These are phyloP conservation scores for Silene uniflora DNA, from an alignment of 148 eudicot species.

Conservation along the genomic window DNA sequence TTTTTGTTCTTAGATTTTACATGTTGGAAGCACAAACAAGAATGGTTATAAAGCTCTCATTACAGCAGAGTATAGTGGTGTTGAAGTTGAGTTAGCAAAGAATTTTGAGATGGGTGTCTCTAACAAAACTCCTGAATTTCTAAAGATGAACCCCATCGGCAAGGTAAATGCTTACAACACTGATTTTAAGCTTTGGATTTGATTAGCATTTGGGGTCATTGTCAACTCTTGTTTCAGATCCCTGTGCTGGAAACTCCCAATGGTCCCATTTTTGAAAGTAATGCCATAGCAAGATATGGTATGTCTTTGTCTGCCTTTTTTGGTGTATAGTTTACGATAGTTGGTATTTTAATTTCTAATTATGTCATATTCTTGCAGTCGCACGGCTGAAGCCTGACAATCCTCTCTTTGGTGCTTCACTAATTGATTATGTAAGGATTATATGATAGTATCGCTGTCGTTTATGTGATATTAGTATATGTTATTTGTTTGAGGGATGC, in stretches of 20 bases:
- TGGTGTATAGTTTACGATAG: conserved; percentile 20
- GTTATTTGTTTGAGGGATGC: background rate
- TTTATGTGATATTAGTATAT: background rate
- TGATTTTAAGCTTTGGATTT: background rate
- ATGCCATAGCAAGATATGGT: conserved; percentile 79
- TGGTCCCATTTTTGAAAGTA: conserved; percentile 59
- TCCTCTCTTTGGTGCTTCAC: conserved; percentile 48
- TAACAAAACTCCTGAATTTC: conserved; percentile 64
- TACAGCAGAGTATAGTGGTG: conserved; percentile 63
- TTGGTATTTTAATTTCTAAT: conserved; percentile 12
- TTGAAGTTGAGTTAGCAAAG: conserved; percentile 45
- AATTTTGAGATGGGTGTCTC: conserved; percentile 68
- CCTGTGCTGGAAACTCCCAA: conserved; percentile 70
- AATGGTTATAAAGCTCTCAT: conserved; percentile 69
- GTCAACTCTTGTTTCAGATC: conserved; percentile 28
- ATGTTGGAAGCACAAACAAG: conserved; percentile 46
- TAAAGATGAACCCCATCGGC: conserved; percentile 76
- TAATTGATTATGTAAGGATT: conserved; percentile 44
- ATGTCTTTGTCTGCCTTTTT: conserved; percentile 9
- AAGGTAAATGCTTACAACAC: conserved; percentile 35
- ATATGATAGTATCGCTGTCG: background rate
- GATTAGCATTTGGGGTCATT: background rate
- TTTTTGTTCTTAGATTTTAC: conserved; percentile 43
- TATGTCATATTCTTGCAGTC: conserved; percentile 32
- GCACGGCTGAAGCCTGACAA: conserved; percentile 44